Percentiles rank a stretch among this genome's conserved stretches.
Conservation (phyloP, 2,329 filamentous ascomycete species). For the Clonostachys byssicola region DNA sequence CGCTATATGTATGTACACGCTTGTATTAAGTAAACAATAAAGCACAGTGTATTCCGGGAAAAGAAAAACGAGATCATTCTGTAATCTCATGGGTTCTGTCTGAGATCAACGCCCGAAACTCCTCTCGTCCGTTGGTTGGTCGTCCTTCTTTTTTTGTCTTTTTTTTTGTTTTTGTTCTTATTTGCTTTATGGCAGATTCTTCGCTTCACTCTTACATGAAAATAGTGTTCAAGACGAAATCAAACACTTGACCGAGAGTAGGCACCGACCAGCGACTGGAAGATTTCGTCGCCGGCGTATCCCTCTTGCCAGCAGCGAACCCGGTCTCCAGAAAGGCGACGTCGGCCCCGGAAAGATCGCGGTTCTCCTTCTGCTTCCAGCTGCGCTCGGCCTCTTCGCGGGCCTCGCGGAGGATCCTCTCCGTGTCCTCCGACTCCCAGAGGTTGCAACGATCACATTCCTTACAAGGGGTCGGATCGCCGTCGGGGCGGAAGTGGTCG, state of each 20-base stretch:
- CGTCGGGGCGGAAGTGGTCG: conserved; percentile 84
- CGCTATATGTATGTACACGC: too few species aligned
- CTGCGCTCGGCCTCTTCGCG: conserved; percentile 67
- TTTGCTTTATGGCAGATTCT: too few species aligned
- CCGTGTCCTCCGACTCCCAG: conserved; percentile 71
- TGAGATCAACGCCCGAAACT: too few species aligned
- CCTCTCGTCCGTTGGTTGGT: too few species aligned
- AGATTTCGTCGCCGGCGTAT: conserved; percentile 1
- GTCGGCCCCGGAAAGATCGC: conserved; percentile 49
- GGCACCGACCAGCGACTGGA: conserved; percentile 22
- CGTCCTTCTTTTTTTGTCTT: too few species aligned
- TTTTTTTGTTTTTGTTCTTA: too few species aligned
- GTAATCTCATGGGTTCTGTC: too few species aligned
- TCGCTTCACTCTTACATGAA: conserved; percentile 22
- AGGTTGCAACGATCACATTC: conserved; percentile 81
- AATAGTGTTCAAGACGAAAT: conserved; percentile 37
- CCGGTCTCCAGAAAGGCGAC: conserved; percentile 54
- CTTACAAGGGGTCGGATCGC: conserved; percentile 65
- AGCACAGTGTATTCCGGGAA: too few species aligned
- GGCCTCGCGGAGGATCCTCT: conserved; percentile 63
- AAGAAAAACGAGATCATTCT: too few species aligned
- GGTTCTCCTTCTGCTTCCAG: conserved; percentile 64
- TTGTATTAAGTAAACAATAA: too few species aligned
- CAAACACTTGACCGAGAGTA: conserved; percentile 35
- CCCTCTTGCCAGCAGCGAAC: conserved; percentile 18